Percentiles rank a stretch among this genome's conserved stretches.
Evolutionary conservation across 148 eudicot genomes (phyloP).

Genomic region (Hydrangea macrophylla): DNA sequence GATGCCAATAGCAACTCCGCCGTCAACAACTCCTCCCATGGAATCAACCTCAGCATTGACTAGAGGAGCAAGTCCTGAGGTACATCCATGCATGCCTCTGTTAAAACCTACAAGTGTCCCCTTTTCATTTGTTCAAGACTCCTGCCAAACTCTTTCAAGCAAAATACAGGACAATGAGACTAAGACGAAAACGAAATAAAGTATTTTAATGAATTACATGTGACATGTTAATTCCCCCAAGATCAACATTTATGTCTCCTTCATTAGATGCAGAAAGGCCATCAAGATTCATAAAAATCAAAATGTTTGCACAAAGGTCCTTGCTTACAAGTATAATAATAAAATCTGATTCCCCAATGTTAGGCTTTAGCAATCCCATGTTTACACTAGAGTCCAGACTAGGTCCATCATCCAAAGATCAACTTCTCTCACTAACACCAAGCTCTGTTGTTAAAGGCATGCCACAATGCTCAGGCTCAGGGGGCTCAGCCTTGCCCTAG

Average conservation of each 20-base stretch:
- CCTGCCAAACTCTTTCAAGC: constrained; percentile 15
- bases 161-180: not conserved
- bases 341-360: no score
- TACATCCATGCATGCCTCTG: constrained; percentile 79
- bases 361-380: no score
- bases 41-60: constrained; percentile 94
- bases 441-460: no score
- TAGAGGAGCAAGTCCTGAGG: constrained; percentile 52
- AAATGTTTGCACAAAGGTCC: not conserved
- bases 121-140: constrained; percentile 42
- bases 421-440: no score
- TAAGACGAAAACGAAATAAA: not conserved
- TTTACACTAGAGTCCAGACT: no score
- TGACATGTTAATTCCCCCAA: not conserved
- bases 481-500: no score
- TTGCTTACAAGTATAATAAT: not conserved
- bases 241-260: not conserved
- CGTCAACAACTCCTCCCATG: constrained; percentile 96
- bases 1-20: constrained; percentile 63
- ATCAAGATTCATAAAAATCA: not conserved
- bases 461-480: no score
- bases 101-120: constrained; percentile 35
- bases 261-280: not conserved
- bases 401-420: no score
- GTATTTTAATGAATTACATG: not conserved